phyloP scores from a whole-genome alignment of 345 rosid genomes.

The Boechera retrofracta region DNA sequence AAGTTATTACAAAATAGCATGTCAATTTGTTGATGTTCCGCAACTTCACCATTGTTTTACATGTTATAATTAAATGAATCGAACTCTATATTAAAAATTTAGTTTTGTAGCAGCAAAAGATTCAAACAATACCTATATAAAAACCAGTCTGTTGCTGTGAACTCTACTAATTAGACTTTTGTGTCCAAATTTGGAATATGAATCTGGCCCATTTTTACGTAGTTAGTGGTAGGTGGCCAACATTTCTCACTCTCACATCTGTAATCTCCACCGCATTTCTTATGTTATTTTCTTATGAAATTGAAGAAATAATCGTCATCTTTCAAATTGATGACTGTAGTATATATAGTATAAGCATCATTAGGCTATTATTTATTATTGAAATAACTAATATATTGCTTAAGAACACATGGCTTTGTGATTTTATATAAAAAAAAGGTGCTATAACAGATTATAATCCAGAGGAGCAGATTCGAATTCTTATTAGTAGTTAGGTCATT shows the following conservation, averaged over 20 bases:
- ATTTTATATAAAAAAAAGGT: background rate
- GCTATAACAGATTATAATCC: constrained; percentile 23
- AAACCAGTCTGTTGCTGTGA: background rate
- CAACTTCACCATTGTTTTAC: background rate
- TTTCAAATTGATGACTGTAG: background rate
- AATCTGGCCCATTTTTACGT: constrained; percentile 20
- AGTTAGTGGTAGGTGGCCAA: constrained; percentile 35
- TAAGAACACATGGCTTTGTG: constrained; percentile 17
- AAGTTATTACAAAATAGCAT: background rate
- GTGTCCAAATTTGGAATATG: constrained; percentile 6
- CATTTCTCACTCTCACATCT: background rate
- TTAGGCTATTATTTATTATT: background rate
- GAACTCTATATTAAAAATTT: background rate
- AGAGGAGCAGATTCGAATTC: constrained; percentile 40
- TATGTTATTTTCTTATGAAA: background rate
- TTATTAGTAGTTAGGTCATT: constrained; percentile 27
- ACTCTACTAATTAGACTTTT: constrained; percentile 2
- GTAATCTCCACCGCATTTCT: background rate
- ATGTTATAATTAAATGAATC: background rate
- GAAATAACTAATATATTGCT: background rate
- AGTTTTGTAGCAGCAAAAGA: background rate
- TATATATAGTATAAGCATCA: background rate
- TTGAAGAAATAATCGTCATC: background rate
- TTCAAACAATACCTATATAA: background rate
- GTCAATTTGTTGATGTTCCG: background rate